These are phyloP conservation scores for Trypanosoma avium DNA, from an alignment of 208 protist species.

Conservation along the genomic window DNA sequence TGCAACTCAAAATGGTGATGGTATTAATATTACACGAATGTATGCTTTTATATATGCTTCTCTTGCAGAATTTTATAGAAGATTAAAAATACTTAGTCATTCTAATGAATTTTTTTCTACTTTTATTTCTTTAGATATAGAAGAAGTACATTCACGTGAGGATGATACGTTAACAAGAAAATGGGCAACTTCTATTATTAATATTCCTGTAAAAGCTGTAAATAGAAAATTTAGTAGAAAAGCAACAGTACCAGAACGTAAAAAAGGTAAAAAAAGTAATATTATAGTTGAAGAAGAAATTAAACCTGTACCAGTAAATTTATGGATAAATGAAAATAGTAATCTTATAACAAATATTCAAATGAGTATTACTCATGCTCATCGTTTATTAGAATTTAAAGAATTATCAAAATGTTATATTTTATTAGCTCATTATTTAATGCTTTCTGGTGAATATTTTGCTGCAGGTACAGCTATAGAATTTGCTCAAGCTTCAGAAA, in stretches of 20 bases:
- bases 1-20: neutral
- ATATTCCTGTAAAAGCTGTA: neutral
- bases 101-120: neutral
- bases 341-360: conserved; percentile 10
- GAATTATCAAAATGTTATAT: conserved; percentile 23
- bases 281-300: neutral
- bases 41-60: conserved; percentile 5
- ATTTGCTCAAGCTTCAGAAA: conserved; percentile 34
- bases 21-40: conserved; percentile 7
- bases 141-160: conserved; percentile 1
- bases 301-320: neutral
- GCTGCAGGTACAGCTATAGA: conserved; percentile 36
- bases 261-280: neutral
- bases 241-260: neutral
- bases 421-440: conserved; percentile 21
- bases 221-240: conserved; percentile 3
- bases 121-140: neutral
- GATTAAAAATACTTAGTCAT: conserved; percentile 6
- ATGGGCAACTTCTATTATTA: conserved; percentile 5
- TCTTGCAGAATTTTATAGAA: conserved; percentile 13
- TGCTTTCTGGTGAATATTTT: conserved; percentile 7
- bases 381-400: conserved; percentile 23
- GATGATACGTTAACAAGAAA: conserved; percentile 12
- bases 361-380: neutral
- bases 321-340: conserved; percentile 16